A percentile compares a stretch with the other conserved stretches of the same genome.
Conservation (phyloP, 1,284 basidiomycete species). For the Leccinum laetum region DNA sequence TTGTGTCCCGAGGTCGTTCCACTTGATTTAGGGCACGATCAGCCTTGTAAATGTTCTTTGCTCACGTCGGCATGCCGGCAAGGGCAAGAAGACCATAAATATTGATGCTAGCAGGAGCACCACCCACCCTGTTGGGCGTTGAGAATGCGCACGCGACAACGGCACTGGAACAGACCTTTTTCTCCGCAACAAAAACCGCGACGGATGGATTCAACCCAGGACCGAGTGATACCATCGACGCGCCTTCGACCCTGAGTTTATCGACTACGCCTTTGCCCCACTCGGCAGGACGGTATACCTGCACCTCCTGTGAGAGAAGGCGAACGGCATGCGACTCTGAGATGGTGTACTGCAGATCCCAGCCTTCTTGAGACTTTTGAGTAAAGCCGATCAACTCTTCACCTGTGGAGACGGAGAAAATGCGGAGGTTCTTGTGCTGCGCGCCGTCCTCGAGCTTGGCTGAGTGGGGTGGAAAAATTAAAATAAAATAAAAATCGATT, state of each 20-base stretch:
- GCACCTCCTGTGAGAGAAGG: constrained; percentile 82
- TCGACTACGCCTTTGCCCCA: constrained; percentile 80
- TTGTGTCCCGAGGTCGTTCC: constrained; percentile 91
- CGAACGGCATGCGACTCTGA: constrained; percentile 90
- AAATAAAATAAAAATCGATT: too few relatives aligned
- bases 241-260: constrained; percentile 82
- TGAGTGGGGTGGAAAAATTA: too few relatives aligned
- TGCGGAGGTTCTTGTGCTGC: constrained; percentile 35
- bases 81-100: constrained; percentile 80
- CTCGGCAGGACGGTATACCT: constrained; percentile 83
- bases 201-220: constrained; percentile 84
- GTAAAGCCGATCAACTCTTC: too few relatives aligned
- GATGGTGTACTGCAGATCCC: constrained; percentile 92
- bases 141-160: not conserved
- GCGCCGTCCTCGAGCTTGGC: too few relatives aligned
- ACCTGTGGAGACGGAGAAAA: constrained; percentile 52
- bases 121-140: constrained; percentile 57
- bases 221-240: constrained; percentile 76
- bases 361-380: constrained; percentile 74
- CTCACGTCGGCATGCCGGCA: constrained; percentile 57
- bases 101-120: constrained; percentile 87
- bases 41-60: constrained; percentile 96
- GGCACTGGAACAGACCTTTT: constrained; percentile 58
- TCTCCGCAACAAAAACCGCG: constrained; percentile 92
- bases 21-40: constrained; percentile 94